Conservation (phyloP, 306 rosid species). For the Spatholobus suberectus region DNA sequence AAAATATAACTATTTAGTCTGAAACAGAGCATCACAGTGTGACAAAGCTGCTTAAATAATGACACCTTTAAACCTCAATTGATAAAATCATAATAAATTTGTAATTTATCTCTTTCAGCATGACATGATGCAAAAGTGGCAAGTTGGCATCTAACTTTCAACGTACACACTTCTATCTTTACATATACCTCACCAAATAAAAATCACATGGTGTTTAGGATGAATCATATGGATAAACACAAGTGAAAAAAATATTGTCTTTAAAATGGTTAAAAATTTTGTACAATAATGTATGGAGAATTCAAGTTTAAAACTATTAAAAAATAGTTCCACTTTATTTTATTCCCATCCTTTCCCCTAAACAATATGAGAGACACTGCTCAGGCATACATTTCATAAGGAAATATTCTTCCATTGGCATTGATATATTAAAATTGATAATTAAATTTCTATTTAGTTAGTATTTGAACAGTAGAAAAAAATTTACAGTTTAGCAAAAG, state of each 20-base stretch:
- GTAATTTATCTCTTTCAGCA: background rate
- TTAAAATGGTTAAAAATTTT: background rate
- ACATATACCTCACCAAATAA: background rate
- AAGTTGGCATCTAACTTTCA: background rate
- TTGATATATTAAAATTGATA: conserved; percentile 18
- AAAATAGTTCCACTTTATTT: background rate
- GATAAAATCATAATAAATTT: background rate
- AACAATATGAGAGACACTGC: background rate
- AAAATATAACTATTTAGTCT: background rate
- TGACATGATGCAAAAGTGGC: background rate
- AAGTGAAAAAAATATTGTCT: background rate
- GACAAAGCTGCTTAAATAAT: background rate
- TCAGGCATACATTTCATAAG: background rate
- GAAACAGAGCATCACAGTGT: background rate
- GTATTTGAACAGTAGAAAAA: background rate
- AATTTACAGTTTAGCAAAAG: background rate
- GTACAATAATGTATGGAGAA: background rate
- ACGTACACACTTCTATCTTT: background rate
- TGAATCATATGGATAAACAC: background rate
- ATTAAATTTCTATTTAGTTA: background rate
- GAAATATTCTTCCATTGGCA: background rate
- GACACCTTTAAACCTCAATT: background rate
- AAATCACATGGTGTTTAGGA: background rate
- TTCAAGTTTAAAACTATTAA: background rate
- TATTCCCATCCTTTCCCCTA: background rate